Evolutionary conservation across 1,284 basidiomycete genomes (phyloP).

Genomic region (Cryptococcus floricola): DNA sequence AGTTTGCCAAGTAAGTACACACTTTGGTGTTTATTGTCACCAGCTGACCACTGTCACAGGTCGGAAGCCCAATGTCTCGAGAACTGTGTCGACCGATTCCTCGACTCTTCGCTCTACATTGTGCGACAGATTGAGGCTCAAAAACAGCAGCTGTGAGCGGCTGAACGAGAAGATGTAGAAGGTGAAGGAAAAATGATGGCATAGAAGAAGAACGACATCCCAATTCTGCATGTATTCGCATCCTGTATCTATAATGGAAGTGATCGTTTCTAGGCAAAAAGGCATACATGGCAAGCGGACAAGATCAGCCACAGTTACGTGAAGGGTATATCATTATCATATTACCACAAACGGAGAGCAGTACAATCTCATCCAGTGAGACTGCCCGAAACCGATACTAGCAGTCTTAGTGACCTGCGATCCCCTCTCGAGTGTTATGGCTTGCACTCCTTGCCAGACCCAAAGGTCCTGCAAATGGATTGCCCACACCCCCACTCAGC

Average conservation of each 20-base stretch:
- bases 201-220: background rate
- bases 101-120: conserved; percentile 85
- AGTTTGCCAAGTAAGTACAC: conserved; percentile 63
- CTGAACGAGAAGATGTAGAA: background rate
- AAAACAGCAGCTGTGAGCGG: conserved; percentile 33
- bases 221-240: conserved; percentile 18
- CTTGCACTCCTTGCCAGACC: background rate
- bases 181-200: background rate
- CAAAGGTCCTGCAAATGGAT: background rate
- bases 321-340: background rate
- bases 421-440: background rate
- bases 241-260: background rate
- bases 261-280: background rate
- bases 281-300: background rate
- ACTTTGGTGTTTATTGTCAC: background rate
- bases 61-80: conserved; percentile 76
- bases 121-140: conserved; percentile 70
- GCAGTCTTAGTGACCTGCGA: background rate
- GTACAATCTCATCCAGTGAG: background rate
- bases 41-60: conserved; percentile 12
- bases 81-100: conserved; percentile 91
- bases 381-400: background rate
- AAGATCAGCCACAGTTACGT: background rate
- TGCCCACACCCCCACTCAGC: background rate
- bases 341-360: background rate